phyloP scores from a whole-genome alignment of 805 yeast genomes.

The Myxozyma nipponensis region DNA sequence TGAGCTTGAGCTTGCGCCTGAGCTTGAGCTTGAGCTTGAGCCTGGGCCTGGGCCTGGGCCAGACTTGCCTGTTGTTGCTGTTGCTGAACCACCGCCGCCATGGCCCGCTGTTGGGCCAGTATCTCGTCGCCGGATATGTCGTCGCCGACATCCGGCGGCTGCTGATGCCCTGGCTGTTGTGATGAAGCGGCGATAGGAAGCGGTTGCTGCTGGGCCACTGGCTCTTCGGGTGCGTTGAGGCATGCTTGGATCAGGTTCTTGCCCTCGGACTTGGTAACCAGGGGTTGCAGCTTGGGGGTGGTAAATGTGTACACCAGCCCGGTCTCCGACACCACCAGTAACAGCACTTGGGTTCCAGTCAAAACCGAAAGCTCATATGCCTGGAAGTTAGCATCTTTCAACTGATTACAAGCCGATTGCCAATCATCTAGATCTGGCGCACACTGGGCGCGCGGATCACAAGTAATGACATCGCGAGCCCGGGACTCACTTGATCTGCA shows the following conservation, averaged over 20 bases:
- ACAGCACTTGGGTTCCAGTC: constrained; percentile 94
- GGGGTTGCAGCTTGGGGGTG: constrained; percentile 97
- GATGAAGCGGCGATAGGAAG: neutral
- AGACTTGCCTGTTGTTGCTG: constrained; percentile 9
- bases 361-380: constrained; percentile 96
- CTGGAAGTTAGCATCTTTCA: no score
- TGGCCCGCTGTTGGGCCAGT: constrained; percentile 1
- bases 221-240: constrained; percentile 70
- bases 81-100: constrained; percentile 17
- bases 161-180: neutral
- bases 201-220: constrained; percentile 16
- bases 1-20: neutral
- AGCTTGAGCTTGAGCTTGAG: neutral
- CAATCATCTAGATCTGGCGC: no score
- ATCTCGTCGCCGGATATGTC: neutral
- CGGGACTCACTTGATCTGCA: no score
- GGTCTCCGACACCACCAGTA: constrained; percentile 95
- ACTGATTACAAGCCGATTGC: no score
- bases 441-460: no score
- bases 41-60: constrained; percentile 9
- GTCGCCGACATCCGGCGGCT: neutral
- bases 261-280: constrained; percentile 96
- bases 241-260: constrained; percentile 95
- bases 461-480: no score
- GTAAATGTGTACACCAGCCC: constrained; percentile 97